phyloP scores from a whole-genome alignment of 106 monocot species.

The Acanthochlamys bracteata region DNA sequence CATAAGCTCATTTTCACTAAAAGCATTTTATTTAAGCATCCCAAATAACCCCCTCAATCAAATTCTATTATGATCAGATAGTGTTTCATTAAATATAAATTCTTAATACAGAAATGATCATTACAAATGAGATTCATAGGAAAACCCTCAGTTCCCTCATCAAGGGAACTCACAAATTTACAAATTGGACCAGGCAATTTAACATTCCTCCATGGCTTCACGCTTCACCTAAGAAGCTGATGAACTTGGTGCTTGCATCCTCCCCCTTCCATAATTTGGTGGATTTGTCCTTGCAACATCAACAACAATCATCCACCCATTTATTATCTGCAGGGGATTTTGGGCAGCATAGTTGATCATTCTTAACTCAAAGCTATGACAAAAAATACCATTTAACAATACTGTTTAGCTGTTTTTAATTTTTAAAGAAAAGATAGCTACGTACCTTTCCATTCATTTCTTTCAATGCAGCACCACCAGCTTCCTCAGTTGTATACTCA shows the following conservation, averaged over 20 bases:
- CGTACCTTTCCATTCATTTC: conserved; percentile 98
- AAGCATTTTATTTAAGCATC: too few species aligned
- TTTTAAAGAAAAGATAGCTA: too few species aligned
- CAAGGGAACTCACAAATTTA: conserved; percentile 2
- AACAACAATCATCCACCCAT: conserved; percentile 99
- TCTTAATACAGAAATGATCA: too few species aligned
- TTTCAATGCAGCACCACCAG: conserved; percentile 69
- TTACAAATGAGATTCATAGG: not conserved
- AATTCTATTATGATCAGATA: too few species aligned
- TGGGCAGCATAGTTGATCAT: not conserved
- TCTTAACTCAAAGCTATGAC: not conserved
- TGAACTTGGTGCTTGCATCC: conserved; percentile 7
- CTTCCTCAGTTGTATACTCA: conserved; percentile 89
- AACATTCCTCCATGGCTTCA: conserved; percentile 28
- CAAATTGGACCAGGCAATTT: conserved; percentile 35
- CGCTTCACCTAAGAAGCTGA: conserved; percentile 1
- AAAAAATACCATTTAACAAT: not conserved
- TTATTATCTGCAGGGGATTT: conserved; percentile 60
- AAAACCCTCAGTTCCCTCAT: not conserved
- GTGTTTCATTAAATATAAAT: too few species aligned
- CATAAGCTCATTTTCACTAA: too few species aligned
- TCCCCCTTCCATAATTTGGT: conserved; percentile 23
- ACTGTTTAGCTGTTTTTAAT: too few species aligned
- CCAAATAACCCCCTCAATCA: too few species aligned
- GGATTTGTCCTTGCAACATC: conserved; percentile 75